Evolutionary conservation across 352 stramenopile species (phyloP).

Genomic region (Pythium utonaiense): DNA sequence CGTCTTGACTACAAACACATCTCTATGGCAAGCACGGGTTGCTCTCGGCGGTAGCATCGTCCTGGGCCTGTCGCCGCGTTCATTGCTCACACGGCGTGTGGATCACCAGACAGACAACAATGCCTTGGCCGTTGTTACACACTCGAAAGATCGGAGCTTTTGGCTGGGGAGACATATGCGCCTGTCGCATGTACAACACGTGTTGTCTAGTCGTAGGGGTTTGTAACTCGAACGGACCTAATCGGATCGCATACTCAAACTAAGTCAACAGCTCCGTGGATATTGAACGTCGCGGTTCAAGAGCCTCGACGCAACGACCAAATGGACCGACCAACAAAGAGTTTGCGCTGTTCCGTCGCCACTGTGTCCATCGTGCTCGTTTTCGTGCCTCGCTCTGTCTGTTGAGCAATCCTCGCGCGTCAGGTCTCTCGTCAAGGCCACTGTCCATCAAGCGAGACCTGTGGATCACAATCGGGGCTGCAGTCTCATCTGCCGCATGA

Average conservation of each 20-base stretch:
- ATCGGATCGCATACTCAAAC: background rate
- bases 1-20: background rate
- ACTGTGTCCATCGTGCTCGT: background rate
- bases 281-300: conserved; percentile 1
- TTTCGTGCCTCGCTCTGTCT: background rate
- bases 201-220: background rate
- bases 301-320: background rate
- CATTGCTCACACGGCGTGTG: background rate
- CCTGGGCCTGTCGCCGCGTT: background rate
- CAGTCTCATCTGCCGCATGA: no score
- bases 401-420: conserved; percentile 6
- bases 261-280: background rate
- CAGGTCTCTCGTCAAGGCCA: background rate
- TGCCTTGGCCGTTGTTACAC: background rate
- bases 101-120: background rate
- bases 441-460: conserved; percentile 9
- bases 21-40: background rate
- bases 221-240: background rate
- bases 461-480: background rate
- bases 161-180: background rate
- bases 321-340: background rate
- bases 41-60: background rate
- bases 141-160: background rate
- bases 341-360: background rate
- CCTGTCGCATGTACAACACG: conserved; percentile 1